Percentiles rank a stretch among this genome's conserved stretches.
Conservation (phyloP, 1,139 yeast species). For the Spencermartinsiella ligniputridi region DNA sequence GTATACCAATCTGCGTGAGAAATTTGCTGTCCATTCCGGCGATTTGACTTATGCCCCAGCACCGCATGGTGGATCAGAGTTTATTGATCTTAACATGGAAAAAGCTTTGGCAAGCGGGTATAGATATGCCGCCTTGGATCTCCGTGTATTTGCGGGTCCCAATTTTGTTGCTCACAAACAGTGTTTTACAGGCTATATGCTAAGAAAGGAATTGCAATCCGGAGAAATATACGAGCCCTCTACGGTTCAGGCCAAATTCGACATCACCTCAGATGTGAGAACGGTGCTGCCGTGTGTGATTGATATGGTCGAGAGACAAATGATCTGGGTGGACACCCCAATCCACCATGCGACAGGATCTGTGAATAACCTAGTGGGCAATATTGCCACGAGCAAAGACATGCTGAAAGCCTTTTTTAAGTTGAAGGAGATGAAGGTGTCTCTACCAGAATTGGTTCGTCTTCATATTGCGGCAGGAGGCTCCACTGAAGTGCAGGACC, state of each 20-base stretch:
- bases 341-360: no score
- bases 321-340: conserved; percentile 10
- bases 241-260: conserved; percentile 8
- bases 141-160: conserved; percentile 7
- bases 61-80: conserved; percentile 13
- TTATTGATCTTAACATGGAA: conserved; percentile 9
- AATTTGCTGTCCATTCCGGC: conserved; percentile 10
- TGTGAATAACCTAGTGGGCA: conserved; percentile 2
- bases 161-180: conserved; percentile 2
- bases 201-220: conserved; percentile 7
- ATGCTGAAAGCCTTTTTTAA: conserved; percentile 4
- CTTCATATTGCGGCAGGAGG: conserved; percentile 7
- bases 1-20: background rate
- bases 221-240: conserved; percentile 14
- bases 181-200: conserved; percentile 13
- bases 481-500: conserved; percentile 3
- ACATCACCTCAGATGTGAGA: conserved; percentile 2
- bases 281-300: conserved; percentile 5
- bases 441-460: conserved; percentile 7
- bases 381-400: background rate
- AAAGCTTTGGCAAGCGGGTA: conserved; percentile 4
- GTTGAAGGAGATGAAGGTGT: conserved; percentile 4
- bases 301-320: conserved; percentile 7
- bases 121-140: conserved; percentile 9
- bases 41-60: conserved; percentile 10